Base-by-base conservation (phyloP, 768 basidiomycete genomes). In the Tephrocybe sp. region DNA sequence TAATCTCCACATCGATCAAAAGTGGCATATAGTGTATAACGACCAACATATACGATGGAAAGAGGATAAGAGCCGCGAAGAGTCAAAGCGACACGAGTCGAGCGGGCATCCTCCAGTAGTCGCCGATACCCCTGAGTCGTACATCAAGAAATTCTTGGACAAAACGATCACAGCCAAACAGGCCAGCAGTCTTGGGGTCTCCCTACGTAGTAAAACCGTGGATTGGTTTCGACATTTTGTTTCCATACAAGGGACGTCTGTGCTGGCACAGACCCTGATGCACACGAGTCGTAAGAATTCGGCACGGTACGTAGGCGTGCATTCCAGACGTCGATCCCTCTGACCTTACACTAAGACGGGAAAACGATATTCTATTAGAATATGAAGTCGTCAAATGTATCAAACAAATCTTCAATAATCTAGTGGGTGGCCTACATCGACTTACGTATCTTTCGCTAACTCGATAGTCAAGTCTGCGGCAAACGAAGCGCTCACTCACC, bases 381-480 rank as follows among this genome's bases (percentile, higher is more conserved):
- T 83, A 91, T 44, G 96, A 98, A 69, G 73, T 95, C 43, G 80
- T 89, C 50, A 96, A 93, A 67, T 93, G 91, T 65, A 67, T 98
- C 52, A 87, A 83, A 61, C 82, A 82, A 22, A 87, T 96, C 22
- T 72, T 97, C 32, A 95, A 95, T 59, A 77, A 70, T 59, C 62
- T 63, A 41, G 84, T 84, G 54, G 52, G 56, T 55, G 37, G 19
- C 50, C 47, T 49, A 44, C 32, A 43, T 42, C 32, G 21, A 44
- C 16, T 15, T 38, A 28, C 22, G 28, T 58, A 42, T 55, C 38
- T 16, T 37, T 25, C 21, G 44, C 24, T 43, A 19, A 42, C 32
- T 47, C 19, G 53, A 48, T 12, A n/a, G 39, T 49, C 19, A 53
- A 91, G 89, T 64, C 71, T 55, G 88, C 87, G 40, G 79, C 84